A percentile compares a stretch with the other conserved stretches of the same genome.
Evolutionary conservation across 495 filamentous ascomycete species (phyloP).

Genomic region (Penicillium macrosclerotiorum): DNA sequence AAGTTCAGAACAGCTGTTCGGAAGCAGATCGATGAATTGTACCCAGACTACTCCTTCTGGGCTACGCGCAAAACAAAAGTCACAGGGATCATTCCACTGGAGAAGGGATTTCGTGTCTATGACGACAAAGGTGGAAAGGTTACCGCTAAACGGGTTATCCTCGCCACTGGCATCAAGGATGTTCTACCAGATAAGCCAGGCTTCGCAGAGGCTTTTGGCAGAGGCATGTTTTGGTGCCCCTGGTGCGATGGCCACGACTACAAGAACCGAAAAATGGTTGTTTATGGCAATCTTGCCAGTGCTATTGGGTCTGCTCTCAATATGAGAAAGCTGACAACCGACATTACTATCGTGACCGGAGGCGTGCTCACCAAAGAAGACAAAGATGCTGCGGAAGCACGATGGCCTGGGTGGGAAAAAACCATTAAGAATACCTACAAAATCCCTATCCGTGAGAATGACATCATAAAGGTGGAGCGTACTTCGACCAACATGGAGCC

Average conservation of each 20-base stretch:
- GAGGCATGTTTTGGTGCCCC: slow-evolving; percentile 49
- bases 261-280: slow-evolving; percentile 37
- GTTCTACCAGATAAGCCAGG: slow-evolving; percentile 40
- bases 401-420: slow-evolving; percentile 11
- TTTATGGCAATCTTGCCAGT: slow-evolving; percentile 32
- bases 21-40: slow-evolving; percentile 7
- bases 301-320: slow-evolving; percentile 31
- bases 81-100: slow-evolving; percentile 7
- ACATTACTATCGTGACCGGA: slow-evolving; percentile 49
- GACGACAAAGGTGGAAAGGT: slow-evolving; percentile 4
- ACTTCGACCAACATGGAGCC: slow-evolving; percentile 3
- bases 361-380: slow-evolving; percentile 45
- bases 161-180: slow-evolving; percentile 47
- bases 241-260: slow-evolving; percentile 53
- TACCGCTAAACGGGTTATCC: slow-evolving; percentile 31
- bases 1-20: slow-evolving; percentile 8
- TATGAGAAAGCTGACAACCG: slow-evolving; percentile 39
- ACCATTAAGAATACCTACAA: slow-evolving; percentile 3
- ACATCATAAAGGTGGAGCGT: slow-evolving; percentile 4
- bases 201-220: slow-evolving; percentile 41
- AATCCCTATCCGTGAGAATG: slow-evolving; percentile 3
- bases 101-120: slow-evolving; percentile 9
- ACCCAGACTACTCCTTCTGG: slow-evolving; percentile 9
- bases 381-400: slow-evolving; percentile 3
- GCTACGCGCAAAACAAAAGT: slow-evolving; percentile 10